Evolutionary conservation across 768 basidiomycete genomes (phyloP).

Genomic region (Sutorius australiensis): DNA sequence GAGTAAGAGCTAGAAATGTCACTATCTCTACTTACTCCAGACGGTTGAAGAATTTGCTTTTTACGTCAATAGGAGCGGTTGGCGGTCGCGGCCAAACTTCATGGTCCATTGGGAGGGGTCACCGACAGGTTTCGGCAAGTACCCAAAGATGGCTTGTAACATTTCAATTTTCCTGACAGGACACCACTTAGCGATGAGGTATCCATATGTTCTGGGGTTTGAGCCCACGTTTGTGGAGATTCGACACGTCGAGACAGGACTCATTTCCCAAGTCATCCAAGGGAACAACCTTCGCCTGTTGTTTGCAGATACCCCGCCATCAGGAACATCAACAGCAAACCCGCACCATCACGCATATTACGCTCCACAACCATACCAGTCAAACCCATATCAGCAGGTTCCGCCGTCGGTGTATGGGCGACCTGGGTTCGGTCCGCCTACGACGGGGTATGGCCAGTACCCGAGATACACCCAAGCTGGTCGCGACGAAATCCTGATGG

Average conservation of each 20-base stretch:
- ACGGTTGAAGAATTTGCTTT: conserved; percentile 84
- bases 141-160: background rate
- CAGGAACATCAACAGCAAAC: conserved; percentile 60
- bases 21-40: conserved; percentile 6
- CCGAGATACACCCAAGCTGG: conserved; percentile 49
- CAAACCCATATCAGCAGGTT: conserved; percentile 32
- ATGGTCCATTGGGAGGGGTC: conserved; percentile 96
- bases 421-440: conserved; percentile 25
- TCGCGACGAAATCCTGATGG: conserved; percentile 84
- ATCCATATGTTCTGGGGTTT: conserved; percentile 95
- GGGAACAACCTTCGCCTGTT: conserved; percentile 85
- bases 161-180: conserved; percentile 3
- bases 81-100: conserved; percentile 85
- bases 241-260: conserved; percentile 89
- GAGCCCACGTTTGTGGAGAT: conserved; percentile 97
- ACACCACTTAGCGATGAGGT: conserved; percentile 70
- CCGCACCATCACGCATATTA: conserved; percentile 36
- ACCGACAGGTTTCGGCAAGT: conserved; percentile 91
- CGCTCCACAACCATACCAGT: conserved; percentile 26
- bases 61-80: conserved; percentile 96
- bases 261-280: conserved; percentile 91
- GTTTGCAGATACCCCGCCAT: conserved; percentile 91
- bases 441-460: conserved; percentile 38
- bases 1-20: conserved; percentile 22
- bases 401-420: conserved; percentile 27